These are phyloP conservation scores for Globisporangium paroecandrum DNA, from an alignment of 352 stramenopile genomes.

Conservation along the genomic window DNA sequence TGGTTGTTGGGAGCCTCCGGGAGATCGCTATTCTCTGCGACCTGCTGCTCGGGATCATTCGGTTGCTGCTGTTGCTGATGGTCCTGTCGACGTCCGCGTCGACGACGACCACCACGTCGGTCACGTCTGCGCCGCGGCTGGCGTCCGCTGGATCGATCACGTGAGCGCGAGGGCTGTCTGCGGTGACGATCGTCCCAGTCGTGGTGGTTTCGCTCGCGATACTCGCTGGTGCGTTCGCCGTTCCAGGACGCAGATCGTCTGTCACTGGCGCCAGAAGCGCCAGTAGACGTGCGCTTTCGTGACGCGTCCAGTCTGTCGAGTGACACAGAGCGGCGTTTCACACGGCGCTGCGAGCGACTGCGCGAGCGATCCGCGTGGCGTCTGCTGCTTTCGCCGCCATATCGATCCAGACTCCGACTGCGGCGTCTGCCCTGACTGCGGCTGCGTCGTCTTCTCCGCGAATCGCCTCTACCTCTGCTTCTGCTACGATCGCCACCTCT, in stretches of 20 bases:
- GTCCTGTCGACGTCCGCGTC: neutral
- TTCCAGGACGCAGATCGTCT: conserved; percentile 11
- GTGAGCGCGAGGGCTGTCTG: conserved; percentile 15
- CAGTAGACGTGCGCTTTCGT: neutral
- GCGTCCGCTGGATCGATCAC: conserved; percentile 8
- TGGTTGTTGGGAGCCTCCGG: neutral
- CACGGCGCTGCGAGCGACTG: conserved; percentile 11
- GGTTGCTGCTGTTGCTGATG: neutral
- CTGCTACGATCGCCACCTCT: neutral
- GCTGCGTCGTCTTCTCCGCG: conserved; percentile 5
- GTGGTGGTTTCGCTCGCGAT: conserved; percentile 8
- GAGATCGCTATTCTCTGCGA: conserved; percentile 1
- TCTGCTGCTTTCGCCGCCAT: conserved; percentile 6
- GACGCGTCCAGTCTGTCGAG: conserved; percentile 4
- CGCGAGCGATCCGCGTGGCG: conserved; percentile 8
- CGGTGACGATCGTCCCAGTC: conserved; percentile 4
- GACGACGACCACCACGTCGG: conserved; percentile 1
- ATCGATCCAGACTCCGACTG: conserved; percentile 12
- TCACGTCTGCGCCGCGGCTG: conserved; percentile 1
- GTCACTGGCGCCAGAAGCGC: neutral
- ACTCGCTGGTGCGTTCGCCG: neutral
- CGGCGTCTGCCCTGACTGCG: conserved; percentile 8
- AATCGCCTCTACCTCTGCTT: conserved; percentile 1
- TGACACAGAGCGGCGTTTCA: conserved; percentile 11
- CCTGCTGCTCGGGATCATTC: neutral